Evolutionary conservation across 2,329 filamentous ascomycete species (phyloP).

Genomic region (Phialophora tarda): DNA sequence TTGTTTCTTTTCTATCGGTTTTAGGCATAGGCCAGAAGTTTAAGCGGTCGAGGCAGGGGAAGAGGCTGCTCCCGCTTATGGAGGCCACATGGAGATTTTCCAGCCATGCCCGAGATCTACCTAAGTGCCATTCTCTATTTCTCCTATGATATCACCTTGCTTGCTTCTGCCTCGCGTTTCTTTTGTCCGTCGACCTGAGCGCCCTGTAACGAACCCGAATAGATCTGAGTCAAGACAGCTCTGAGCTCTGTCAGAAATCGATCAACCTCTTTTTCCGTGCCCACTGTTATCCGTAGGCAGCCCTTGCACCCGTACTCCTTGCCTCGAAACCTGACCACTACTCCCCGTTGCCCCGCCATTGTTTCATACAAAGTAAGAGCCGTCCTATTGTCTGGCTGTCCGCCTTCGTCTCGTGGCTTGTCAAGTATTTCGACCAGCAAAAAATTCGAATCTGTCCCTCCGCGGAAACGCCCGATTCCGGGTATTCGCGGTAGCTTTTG

Average conservation of each 20-base stretch:
- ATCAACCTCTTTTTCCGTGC: conserved; percentile 84
- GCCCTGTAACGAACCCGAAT: conserved; percentile 47
- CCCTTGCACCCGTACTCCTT: conserved; percentile 89
- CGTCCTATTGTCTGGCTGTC: conserved; percentile 76
- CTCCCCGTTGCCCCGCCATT: conserved; percentile 82
- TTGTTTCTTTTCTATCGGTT: conserved; percentile 32
- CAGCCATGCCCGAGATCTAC: conserved; percentile 12
- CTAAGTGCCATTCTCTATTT: background rate
- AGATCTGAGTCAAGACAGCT: conserved; percentile 56
- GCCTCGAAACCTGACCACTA: conserved; percentile 91
- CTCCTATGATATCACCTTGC: conserved; percentile 53
- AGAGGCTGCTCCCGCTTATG: conserved; percentile 9
- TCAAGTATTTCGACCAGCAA: conserved; percentile 87
- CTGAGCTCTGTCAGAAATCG: conserved; percentile 74
- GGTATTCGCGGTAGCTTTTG: conserved; percentile 73
- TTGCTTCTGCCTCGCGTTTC: conserved; percentile 44
- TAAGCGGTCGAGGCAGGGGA: conserved; percentile 5
- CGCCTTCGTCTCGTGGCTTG: conserved; percentile 57
- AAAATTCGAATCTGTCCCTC: conserved; percentile 85
- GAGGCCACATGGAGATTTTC: conserved; percentile 7
- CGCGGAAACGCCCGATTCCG: conserved; percentile 80
- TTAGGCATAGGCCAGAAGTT: conserved; percentile 28
- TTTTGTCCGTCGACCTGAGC: conserved; percentile 42
- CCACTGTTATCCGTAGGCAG: conserved; percentile 88
- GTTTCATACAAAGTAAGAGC: conserved; percentile 82